These are phyloP conservation scores for Arthroderma sp. DNA, from an alignment of 2,329 filamentous ascomycete genomes.

Conservation along the genomic window DNA sequence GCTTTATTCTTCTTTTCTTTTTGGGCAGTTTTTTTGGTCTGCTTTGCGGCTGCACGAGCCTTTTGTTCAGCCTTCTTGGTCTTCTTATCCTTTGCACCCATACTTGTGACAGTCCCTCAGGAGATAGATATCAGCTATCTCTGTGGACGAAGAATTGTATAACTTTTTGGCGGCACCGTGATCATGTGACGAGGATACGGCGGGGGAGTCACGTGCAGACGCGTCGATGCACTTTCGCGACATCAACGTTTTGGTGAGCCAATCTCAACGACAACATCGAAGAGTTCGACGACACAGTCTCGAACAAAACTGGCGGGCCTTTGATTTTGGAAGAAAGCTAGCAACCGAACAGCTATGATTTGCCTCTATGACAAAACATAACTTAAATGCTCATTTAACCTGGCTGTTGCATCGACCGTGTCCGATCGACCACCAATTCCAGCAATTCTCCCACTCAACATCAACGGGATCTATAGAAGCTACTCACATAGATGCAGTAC, in stretches of 20 bases:
- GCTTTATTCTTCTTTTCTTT: constrained; percentile 70
- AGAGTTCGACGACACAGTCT: neutral
- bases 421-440: constrained; percentile 5
- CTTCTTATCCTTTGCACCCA: constrained; percentile 46
- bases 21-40: constrained; percentile 65
- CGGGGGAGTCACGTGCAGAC: constrained; percentile 8
- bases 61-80: constrained; percentile 44
- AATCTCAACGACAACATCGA: too few species aligned
- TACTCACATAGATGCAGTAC: too few species aligned
- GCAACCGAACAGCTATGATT: constrained; percentile 13
- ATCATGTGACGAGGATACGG: neutral
- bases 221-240: constrained; percentile 1
- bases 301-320: neutral
- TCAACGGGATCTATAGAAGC: too few species aligned
- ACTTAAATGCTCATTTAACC: constrained; percentile 32
- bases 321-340: neutral
- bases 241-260: too few species aligned
- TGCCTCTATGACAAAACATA: constrained; percentile 37
- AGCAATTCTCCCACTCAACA: neutral
- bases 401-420: constrained; percentile 32
- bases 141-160: too few species aligned
- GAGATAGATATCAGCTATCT: too few species aligned
- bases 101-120: constrained; percentile 10
- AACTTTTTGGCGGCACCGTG: too few species aligned
- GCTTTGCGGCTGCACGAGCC: constrained; percentile 53